These are phyloP conservation scores for Pestalotiopsis sp. DNA, from an alignment of 2,329 filamentous ascomycete species.

Conservation along the genomic window DNA sequence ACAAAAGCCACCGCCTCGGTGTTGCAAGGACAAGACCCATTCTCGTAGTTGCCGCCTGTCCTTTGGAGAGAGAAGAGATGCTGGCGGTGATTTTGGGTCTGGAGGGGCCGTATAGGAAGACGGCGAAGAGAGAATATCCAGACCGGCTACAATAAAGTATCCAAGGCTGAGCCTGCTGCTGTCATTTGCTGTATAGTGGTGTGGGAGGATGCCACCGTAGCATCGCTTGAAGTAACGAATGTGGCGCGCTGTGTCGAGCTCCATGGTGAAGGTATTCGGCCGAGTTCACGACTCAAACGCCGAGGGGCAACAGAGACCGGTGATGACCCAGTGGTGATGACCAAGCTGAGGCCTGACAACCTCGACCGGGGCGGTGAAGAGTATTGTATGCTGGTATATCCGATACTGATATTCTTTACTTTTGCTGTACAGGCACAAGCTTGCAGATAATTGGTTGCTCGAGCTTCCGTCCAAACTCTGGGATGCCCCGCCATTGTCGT, in stretches of 20 bases:
- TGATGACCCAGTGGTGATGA: not conserved
- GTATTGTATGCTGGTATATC: not conserved
- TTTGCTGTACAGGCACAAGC: not conserved
- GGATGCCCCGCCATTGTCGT: not conserved
- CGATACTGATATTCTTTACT: not conserved
- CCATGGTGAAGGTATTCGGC: conserved; percentile 9
- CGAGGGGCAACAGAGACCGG: not conserved
- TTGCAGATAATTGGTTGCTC: not conserved
- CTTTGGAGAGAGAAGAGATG: conserved; percentile 50
- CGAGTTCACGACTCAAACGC: not conserved
- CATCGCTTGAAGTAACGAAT: conserved; percentile 93
- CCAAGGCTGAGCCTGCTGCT: conserved; percentile 87
- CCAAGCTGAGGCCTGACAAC: not conserved
- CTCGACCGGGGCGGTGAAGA: not conserved
- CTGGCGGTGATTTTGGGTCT: conserved; percentile 45
- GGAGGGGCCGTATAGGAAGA: conserved; percentile 44
- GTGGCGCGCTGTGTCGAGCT: conserved; percentile 67
- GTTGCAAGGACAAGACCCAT: conserved; percentile 88
- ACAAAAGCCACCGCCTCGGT: conserved; percentile 84
- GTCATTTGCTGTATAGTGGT: conserved; percentile 84
- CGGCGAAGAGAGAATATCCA: conserved; percentile 76
- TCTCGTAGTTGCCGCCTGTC: conserved; percentile 54
- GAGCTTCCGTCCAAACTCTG: not conserved
- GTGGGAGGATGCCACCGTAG: conserved; percentile 77
- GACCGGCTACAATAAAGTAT: conserved; percentile 84